Evolutionary conservation across 169 alveolate species (phyloP), one percentile per base, ranked within the genome.

Genomic region (Plasmodium inui): DNA sequence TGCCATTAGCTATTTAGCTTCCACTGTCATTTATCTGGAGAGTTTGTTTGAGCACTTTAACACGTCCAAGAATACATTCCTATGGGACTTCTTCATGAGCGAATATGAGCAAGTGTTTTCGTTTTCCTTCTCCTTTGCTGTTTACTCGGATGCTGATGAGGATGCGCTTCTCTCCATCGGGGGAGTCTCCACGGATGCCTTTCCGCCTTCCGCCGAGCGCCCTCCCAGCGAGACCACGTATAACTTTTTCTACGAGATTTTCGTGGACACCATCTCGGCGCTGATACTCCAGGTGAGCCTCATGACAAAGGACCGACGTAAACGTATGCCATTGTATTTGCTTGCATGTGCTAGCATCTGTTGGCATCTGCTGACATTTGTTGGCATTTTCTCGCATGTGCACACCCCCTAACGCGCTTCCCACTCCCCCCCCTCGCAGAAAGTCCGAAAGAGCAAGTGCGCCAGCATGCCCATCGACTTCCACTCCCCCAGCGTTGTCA

Each of bases 401-500:
- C 19, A n/a, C 22, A 22, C 50, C 19, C 32, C 10, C 44, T 39
- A 26, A 46, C 72, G 26, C 32, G 73, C 57, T 39, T 70, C 8
- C 34, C 32, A 37, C 30, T 8, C 12, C 9, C 55, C n/a, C 41
- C 70, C 41, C 67, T 22, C 41, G 61, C 74, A 88, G 94, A 81
- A 88, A 19, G 82, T 88, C n/a, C 34, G 28, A 12, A 37, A 22
- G 37, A 30, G 28, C 39, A 55, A 5, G 17, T 79, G 32, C n/a
- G 37, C 44, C 37, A 39, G 46, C 30, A 17, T 50, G 82, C 61
- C 26, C 41, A 78, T 88, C 8, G 94, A 88, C 37, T 88, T 88
- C 73, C 94, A 88, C 37, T 88, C 94, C n/a, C 94, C 94, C 10
- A 78, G 83, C 82, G 94, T 88, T 10, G 94, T 88, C 12, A 88